Evolutionary conservation across 2,329 filamentous ascomycete species (phyloP).

Genomic region (Pseudogymnoascus sp.): DNA sequence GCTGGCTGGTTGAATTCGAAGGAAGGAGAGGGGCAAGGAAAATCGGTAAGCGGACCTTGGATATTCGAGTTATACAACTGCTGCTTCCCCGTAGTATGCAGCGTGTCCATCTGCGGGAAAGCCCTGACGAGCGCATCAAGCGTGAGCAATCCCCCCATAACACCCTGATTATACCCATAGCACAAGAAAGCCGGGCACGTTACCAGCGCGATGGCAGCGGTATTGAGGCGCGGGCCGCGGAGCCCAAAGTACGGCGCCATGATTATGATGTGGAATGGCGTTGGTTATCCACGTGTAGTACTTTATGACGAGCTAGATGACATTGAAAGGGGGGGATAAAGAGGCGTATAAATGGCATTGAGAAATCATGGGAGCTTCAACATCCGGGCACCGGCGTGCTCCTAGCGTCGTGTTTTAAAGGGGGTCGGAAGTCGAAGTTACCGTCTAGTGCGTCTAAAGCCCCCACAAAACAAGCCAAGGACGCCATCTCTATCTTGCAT

Average conservation of each 20-base stretch:
- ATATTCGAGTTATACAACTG: constrained; percentile 34
- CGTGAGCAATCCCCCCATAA: constrained; percentile 37
- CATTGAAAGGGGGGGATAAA: neutral
- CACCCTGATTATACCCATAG: constrained; percentile 46
- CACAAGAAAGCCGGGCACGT: constrained; percentile 33
- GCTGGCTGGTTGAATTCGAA: neutral
- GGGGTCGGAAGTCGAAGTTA: neutral
- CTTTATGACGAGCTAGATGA: neutral
- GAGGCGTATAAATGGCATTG: neutral
- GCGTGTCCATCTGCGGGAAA: constrained; percentile 43
- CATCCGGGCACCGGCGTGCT: neutral
- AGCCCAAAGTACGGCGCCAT: constrained; percentile 13
- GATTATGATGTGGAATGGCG: neutral
- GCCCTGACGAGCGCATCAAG: constrained; percentile 33
- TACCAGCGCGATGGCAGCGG: constrained; percentile 12
- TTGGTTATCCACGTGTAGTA: neutral
- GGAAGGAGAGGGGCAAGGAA: neutral
- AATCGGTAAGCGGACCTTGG: constrained; percentile 18
- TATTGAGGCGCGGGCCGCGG: constrained; percentile 2
- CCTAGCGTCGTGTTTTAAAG: neutral
- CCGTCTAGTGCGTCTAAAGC: too few relatives aligned
- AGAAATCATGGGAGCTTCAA: neutral
- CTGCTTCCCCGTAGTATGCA: constrained; percentile 34
- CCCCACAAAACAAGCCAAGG: neutral
- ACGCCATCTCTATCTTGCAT: neutral